Percentiles rank a stretch among this genome's conserved stretches.
Conservation (phyloP, 148 eudicot genomes). For the Cornus florida region DNA sequence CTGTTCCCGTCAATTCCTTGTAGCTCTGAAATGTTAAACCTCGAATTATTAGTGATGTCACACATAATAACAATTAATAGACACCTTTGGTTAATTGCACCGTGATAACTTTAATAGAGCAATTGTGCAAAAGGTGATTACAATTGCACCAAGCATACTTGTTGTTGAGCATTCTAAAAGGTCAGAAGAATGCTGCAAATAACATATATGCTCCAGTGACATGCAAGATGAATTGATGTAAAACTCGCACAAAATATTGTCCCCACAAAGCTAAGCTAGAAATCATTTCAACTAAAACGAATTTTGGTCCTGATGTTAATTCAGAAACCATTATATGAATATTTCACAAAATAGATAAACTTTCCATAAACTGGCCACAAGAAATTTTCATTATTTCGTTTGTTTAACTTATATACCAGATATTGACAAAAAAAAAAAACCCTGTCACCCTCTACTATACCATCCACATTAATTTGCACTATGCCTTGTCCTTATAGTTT, state of each 20-base stretch:
- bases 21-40: slow-evolving; percentile 63
- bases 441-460: background rate
- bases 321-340: background rate
- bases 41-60: slow-evolving; percentile 15
- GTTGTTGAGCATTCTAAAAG: background rate
- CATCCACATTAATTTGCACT: background rate
- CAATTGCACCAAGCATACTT: background rate
- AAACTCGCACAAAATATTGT: background rate
- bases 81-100: background rate
- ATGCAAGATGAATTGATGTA: background rate
- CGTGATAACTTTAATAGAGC: background rate
- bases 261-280: background rate
- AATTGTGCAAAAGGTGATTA: background rate
- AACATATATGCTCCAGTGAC: background rate
- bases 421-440: too few species aligned
- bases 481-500: background rate
- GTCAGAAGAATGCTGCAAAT: background rate
- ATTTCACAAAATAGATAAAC: background rate
- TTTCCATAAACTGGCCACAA: background rate
- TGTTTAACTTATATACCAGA: background rate
- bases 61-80: background rate
- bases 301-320: background rate
- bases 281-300: background rate
- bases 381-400: background rate
- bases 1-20: slow-evolving; percentile 62